Base-by-base conservation (phyloP, 306 rosid genomes). In the Prunus campanulata region DNA sequence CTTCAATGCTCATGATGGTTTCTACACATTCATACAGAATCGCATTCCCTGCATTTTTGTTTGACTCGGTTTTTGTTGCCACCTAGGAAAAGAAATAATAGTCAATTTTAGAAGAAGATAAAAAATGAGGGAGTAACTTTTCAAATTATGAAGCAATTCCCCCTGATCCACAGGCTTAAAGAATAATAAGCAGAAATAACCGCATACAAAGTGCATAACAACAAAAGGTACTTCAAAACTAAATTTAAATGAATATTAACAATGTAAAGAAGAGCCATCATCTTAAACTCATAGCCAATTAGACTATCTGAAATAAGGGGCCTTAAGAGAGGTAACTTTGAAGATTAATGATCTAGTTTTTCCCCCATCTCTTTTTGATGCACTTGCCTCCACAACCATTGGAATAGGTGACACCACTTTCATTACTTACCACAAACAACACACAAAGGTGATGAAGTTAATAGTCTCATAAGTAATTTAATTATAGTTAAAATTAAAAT, bases 1-100 rank as follows among this genome's bases (percentile, higher is more conserved):
- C 97, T 91, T 95, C 97, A 60, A 95, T 88, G 80, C 97, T 92
- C 99, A 95, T 95, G 73, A 95, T 92, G 76, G 99, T 95, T 86
- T 90, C 97, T 57, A 95, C 99, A 77, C 99, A 92, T 78, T 93
- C 99, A 49, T 92, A 95, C 70, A 95, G 79, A 77, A 95, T 95
- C 75, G 99, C 97, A 87, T 95, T 90, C 66, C 99, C 99, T 54
- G 99, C 96, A 76, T 92, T 93, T 86, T 95, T 95, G 86, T 92
- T 95, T 19, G 99, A 90, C 85, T 95, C 99, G 2, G 99, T 95
- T 91, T 92, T 95, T 3, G 97, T 89, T 46, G 99, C 97, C 88
- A 95, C 99, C 99, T 95, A 81, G 66, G 83, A 75, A 78, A 71
- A 77, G 25, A 79, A 64, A 79, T 71, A 77, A 73, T 51, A 70